A percentile compares a stretch with the other conserved stretches of the same genome.
Evolutionary conservation across 2,329 filamentous ascomycete species (phyloP).

Genomic region (Arthrobotrys sinensis): DNA sequence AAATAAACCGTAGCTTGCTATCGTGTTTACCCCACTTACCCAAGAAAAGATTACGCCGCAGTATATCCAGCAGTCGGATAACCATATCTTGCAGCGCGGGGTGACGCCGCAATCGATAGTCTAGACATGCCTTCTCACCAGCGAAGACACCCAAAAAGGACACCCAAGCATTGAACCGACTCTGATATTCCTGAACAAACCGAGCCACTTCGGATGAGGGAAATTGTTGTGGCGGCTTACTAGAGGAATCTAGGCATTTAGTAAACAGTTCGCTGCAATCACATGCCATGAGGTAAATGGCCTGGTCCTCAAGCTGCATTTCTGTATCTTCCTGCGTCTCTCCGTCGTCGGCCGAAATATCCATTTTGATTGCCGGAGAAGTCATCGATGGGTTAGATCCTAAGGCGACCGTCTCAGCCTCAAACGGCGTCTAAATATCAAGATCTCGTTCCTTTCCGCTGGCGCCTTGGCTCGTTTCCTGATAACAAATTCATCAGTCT

Average conservation of each 20-base stretch:
- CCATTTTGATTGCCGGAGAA: constrained; percentile 11
- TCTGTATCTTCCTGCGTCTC: not conserved
- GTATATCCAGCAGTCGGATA: constrained; percentile 23
- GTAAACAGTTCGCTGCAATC: constrained; percentile 19
- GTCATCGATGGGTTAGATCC: constrained; percentile 14
- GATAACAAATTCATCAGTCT: not conserved
- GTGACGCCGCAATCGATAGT: constrained; percentile 15
- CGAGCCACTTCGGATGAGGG: constrained; percentile 6
- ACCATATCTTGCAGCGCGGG: constrained; percentile 14
- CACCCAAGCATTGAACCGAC: constrained; percentile 21
- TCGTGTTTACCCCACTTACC: not conserved
- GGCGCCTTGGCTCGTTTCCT: not conserved
- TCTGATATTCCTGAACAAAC: constrained; percentile 14
- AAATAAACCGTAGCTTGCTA: not conserved
- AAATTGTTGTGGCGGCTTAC: not conserved
- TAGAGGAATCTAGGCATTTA: constrained; percentile 13
- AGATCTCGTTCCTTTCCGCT: not conserved
- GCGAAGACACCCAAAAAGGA: constrained; percentile 14
- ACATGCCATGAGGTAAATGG: constrained; percentile 18
- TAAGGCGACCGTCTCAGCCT: constrained; percentile 1
- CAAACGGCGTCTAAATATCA: not conserved
- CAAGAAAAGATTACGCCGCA: constrained; percentile 22
- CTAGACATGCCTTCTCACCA: constrained; percentile 12
- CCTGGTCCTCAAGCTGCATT: constrained; percentile 4
- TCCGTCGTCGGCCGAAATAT: constrained; percentile 14